phyloP scores from a whole-genome alignment of 1,284 basidiomycete genomes.

The Cutaneotrichosporon spelunceum region DNA sequence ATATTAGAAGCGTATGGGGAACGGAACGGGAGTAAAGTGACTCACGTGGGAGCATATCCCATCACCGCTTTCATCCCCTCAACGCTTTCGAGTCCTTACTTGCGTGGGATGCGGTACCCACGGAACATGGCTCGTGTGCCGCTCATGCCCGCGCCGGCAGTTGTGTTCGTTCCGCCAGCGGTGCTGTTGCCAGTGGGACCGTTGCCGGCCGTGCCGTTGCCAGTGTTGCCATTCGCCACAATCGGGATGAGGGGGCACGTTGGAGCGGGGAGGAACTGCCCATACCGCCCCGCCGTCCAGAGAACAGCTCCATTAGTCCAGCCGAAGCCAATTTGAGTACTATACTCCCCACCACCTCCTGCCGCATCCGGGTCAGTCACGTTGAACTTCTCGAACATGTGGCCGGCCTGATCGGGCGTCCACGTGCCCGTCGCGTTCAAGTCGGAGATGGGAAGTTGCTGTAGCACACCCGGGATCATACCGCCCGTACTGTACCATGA shows the following conservation, averaged over 20 bases:
- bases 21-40: no score
- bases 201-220: background rate
- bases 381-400: constrained; percentile 84
- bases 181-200: background rate
- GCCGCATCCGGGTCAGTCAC: constrained; percentile 71
- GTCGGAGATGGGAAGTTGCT: constrained; percentile 65
- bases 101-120: constrained; percentile 10
- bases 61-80: no score
- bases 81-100: no score
- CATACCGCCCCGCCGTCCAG: constrained; percentile 71
- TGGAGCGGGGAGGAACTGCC: constrained; percentile 62
- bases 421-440: constrained; percentile 66
- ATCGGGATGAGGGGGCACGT: constrained; percentile 62
- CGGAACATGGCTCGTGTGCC: constrained; percentile 7
- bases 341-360: constrained; percentile 51
- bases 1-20: no score
- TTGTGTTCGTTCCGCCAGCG: background rate
- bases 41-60: no score
- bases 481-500: constrained; percentile 81
- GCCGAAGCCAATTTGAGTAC: constrained; percentile 53
- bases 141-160: background rate
- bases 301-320: constrained; percentile 83
- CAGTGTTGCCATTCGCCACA: constrained; percentile 18
- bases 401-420: constrained; percentile 31
- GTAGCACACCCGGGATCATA: constrained; percentile 64